Base-by-base conservation (phyloP, 179 eudicot genomes). In the Carnegiea gigantea region DNA sequence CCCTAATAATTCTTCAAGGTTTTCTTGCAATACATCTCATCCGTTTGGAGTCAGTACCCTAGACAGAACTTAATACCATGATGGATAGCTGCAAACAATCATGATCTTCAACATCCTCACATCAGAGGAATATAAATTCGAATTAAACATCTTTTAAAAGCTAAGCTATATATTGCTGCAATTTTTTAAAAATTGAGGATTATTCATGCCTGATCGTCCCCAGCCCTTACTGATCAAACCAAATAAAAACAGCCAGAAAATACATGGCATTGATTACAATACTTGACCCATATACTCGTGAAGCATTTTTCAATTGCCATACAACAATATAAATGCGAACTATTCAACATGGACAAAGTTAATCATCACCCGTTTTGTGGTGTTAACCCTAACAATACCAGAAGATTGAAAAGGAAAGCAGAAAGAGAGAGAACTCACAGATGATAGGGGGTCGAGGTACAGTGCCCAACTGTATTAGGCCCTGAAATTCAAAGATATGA, bases 11-110 rank as follows among this genome's bases (percentile, higher is more conserved):
- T n/a, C 26, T 24, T 18, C 18, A 28, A 65, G 38, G 6, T 21
- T 65, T 65, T 13, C 12, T 26, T 65, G 12, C 7, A 65, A 65
- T 24, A 10, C 26, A 24, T 65, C 8, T 28, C 33, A 4, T 12
- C 71, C 26, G 11, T n/a, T 7, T 65, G 71, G 5, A n/a, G 26
- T 65, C 15, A 54, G 43, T 77, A 84, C 67, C 86, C 78, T 84
- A 81, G 54, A 40, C 8, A 40, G 8, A 40, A 40, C 44, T 40
- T 2, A 40, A 40, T 5, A 0, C 6, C 44, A 40, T 7, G 9
- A 40, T 40, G 44, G 44, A 5, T 2, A 40, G 44, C 9, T 40
- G 44, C 7, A 40, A 24, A 48, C 59, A 77, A 46, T 75, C 76
- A 74, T 13, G 70, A 76, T 68, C 54, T 57, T 59, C 28, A 40